These are phyloP conservation scores for Sclerotinia subarctica DNA, from an alignment of 2,329 filamentous ascomycete genomes.

Conservation along the genomic window DNA sequence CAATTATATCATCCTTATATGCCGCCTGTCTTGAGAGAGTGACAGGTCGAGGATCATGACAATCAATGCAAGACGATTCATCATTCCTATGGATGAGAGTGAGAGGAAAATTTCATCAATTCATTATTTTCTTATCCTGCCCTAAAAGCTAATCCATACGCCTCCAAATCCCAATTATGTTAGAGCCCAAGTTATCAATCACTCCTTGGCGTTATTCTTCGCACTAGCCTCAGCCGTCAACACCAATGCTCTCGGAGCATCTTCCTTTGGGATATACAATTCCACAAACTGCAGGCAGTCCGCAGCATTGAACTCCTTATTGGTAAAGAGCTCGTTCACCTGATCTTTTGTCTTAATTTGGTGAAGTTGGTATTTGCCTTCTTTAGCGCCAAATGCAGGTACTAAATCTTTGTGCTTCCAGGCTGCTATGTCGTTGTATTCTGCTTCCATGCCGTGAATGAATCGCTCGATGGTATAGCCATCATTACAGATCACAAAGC, in stretches of 20 bases:
- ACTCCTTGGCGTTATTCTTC: constrained; percentile 56
- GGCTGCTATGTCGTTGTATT: constrained; percentile 74
- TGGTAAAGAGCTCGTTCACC: constrained; percentile 60
- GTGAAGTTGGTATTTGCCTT: constrained; percentile 59
- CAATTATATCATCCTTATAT: background rate
- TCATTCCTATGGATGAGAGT: background rate
- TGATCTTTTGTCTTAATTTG: constrained; percentile 67
- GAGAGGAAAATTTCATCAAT: constrained; percentile 10
- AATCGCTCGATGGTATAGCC: constrained; percentile 87
- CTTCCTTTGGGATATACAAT: constrained; percentile 74
- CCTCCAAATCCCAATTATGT: background rate
- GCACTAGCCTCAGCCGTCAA: constrained; percentile 69
- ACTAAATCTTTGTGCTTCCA: constrained; percentile 74
- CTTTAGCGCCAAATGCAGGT: constrained; percentile 61
- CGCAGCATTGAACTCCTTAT: constrained; percentile 60
- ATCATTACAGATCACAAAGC: constrained; percentile 81
- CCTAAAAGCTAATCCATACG: background rate
- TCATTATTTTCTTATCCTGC: background rate
- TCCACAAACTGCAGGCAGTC: constrained; percentile 69
- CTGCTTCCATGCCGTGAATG: constrained; percentile 77
- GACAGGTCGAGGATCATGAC: background rate
- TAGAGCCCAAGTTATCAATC: background rate
- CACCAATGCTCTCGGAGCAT: constrained; percentile 69
- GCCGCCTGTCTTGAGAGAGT: background rate
- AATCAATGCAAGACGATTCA: background rate